Percentiles rank a stretch among this genome's conserved stretches.
These are phyloP conservation scores for Lagenaria siceraria DNA, from an alignment of 306 rosid genomes.

Conservation along the genomic window DNA sequence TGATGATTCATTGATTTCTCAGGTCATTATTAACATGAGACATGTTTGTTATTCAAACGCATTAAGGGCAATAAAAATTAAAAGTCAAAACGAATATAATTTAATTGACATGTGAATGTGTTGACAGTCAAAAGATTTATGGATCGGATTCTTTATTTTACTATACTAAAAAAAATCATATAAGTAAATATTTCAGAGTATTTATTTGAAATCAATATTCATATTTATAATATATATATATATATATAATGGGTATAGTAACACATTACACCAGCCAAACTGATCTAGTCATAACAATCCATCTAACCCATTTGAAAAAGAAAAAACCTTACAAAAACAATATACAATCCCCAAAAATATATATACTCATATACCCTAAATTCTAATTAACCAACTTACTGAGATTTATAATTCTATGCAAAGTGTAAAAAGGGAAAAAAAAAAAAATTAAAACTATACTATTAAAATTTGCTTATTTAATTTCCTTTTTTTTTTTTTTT, in stretches of 20 bases:
- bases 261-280: constrained; percentile 36
- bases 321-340: constrained; percentile 50
- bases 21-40: background rate
- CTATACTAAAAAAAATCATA: background rate
- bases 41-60: background rate
- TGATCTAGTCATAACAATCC: constrained; percentile 50
- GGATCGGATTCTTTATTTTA: too few species aligned
- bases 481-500: background rate
- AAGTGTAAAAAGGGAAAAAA: constrained; percentile 17
- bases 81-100: too few species aligned
- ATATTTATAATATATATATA: constrained; percentile 24
- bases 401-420: constrained; percentile 63
- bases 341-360: constrained; percentile 83
- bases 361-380: constrained; percentile 58
- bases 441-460: constrained; percentile 46
- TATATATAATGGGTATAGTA: constrained; percentile 36
- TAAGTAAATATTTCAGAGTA: background rate
- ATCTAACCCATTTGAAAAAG: constrained; percentile 48
- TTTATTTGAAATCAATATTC: background rate
- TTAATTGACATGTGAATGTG: too few species aligned
- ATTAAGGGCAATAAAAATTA: too few species aligned
- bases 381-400: constrained; percentile 45
- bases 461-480: background rate
- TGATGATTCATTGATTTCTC: background rate
- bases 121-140: too few species aligned